phyloP scores from a whole-genome alignment of 331 rosid genomes.

The Stylosanthes scabra region DNA sequence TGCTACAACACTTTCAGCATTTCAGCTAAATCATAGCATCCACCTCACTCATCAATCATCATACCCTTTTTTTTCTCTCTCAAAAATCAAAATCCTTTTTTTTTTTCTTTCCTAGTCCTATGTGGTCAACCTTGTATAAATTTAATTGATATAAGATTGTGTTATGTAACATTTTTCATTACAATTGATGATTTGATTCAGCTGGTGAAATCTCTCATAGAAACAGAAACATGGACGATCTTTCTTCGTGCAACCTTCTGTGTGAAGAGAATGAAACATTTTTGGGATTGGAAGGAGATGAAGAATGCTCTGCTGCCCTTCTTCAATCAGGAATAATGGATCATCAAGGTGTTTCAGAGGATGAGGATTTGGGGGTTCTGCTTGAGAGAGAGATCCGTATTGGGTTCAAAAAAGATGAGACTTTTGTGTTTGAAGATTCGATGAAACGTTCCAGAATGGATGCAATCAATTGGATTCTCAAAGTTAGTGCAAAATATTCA shows the following conservation, averaged over 20 bases:
- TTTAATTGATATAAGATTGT: background rate
- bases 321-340: constrained; percentile 24
- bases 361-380: constrained; percentile 51
- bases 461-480: constrained; percentile 81
- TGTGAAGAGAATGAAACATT: constrained; percentile 55
- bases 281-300: constrained; percentile 48
- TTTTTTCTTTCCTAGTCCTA: constrained; percentile 16
- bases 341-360: constrained; percentile 45
- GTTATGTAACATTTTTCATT: constrained; percentile 3
- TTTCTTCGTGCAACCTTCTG: constrained; percentile 42
- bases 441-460: constrained; percentile 61
- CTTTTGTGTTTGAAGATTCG: constrained; percentile 46
- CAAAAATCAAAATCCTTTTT: constrained; percentile 12
- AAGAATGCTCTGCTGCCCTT: constrained; percentile 11
- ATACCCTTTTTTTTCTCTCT: constrained; percentile 32
- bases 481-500: constrained; percentile 52
- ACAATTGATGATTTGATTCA: constrained; percentile 1
- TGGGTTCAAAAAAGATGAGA: constrained; percentile 52
- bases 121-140: constrained; percentile 35
- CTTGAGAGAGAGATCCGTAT: constrained; percentile 56
- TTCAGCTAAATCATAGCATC: constrained; percentile 43
- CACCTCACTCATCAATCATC: constrained; percentile 1
- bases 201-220: constrained; percentile 16
- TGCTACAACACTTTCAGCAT: constrained; percentile 36
- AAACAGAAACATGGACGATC: constrained; percentile 44